phyloP scores from a whole-genome alignment of 1,284 basidiomycete species.

The Ustilago sp. region DNA sequence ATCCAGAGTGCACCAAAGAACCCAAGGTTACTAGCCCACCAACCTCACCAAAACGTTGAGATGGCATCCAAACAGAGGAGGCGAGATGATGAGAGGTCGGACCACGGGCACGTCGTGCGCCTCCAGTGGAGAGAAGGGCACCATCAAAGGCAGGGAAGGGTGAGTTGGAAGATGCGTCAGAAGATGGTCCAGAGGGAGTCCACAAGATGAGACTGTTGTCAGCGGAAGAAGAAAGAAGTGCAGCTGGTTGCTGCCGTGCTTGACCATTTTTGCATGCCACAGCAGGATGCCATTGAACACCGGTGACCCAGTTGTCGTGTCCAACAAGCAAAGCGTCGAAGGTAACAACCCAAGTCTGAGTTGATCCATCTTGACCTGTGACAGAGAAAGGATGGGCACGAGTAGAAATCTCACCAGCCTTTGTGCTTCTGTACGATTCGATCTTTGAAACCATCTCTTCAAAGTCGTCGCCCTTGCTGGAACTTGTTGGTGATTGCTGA shows the following conservation, averaged over 20 bases:
- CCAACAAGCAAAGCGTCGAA: conserved; percentile 66
- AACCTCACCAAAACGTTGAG: conserved; percentile 66
- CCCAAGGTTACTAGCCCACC: conserved; percentile 63
- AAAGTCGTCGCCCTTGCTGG: conserved; percentile 54
- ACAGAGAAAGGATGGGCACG: conserved; percentile 38
- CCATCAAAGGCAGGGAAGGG: conserved; percentile 69
- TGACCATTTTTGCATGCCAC: not conserved
- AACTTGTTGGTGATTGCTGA: conserved; percentile 1
- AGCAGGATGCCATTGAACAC: conserved; percentile 61
- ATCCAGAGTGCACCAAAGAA: conserved; percentile 65
- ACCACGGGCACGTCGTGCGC: conserved; percentile 57
- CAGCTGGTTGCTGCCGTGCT: conserved; percentile 49
- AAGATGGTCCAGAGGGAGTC: conserved; percentile 49
- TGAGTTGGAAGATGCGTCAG: not conserved
- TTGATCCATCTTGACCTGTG: conserved; percentile 6
- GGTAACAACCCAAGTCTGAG: conserved; percentile 53
- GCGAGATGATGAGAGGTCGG: conserved; percentile 42
- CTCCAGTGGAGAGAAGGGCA: conserved; percentile 71
- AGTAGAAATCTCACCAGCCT: conserved; percentile 53
- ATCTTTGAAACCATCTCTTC: conserved; percentile 61
- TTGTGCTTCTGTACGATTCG: conserved; percentile 48
- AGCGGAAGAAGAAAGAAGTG: conserved; percentile 63
- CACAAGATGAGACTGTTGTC: conserved; percentile 68
- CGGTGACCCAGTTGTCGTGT: conserved; percentile 66
- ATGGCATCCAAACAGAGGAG: conserved; percentile 64